These are phyloP conservation scores for Rhododendron williamsianum DNA, from an alignment of 148 eudicot species.

Conservation along the genomic window DNA sequence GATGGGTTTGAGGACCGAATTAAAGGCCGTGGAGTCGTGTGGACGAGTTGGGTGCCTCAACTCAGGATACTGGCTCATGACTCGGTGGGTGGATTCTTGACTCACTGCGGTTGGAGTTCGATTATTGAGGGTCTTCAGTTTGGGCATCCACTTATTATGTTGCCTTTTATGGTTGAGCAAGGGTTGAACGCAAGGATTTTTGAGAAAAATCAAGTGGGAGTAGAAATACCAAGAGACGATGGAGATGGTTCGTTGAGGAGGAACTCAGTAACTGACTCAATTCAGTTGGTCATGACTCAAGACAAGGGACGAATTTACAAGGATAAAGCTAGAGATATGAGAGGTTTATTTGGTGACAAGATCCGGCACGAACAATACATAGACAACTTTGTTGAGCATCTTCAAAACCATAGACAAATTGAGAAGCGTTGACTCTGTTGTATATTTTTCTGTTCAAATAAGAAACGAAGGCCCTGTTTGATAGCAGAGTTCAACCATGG, in stretches of 20 bases:
- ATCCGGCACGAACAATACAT: not conserved
- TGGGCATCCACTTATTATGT: constrained; percentile 8
- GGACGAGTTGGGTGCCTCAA: constrained; percentile 23
- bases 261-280: constrained; percentile 11
- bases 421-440: too few species aligned
- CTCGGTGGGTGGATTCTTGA: constrained; percentile 4
- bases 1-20: constrained; percentile 15
- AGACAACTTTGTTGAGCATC: not conserved
- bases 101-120: constrained; percentile 13
- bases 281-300: constrained; percentile 1
- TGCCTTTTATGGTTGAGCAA: constrained; percentile 11
- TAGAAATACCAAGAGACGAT: constrained; percentile 11
- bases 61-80: constrained; percentile 12
- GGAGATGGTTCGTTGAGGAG: not conserved
- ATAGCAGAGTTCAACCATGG: too few species aligned
- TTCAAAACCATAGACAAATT: not conserved
- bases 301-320: not conserved
- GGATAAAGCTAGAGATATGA: not conserved
- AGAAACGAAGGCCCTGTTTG: too few species aligned
- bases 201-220: constrained; percentile 1
- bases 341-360: not conserved
- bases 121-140: constrained; percentile 8
- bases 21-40: constrained; percentile 4
- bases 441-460: too few species aligned
- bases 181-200: constrained; percentile 13